These are phyloP conservation scores for Centrapalus pauciflorus DNA, from an alignment of 129 eudicot species.

Conservation along the genomic window DNA sequence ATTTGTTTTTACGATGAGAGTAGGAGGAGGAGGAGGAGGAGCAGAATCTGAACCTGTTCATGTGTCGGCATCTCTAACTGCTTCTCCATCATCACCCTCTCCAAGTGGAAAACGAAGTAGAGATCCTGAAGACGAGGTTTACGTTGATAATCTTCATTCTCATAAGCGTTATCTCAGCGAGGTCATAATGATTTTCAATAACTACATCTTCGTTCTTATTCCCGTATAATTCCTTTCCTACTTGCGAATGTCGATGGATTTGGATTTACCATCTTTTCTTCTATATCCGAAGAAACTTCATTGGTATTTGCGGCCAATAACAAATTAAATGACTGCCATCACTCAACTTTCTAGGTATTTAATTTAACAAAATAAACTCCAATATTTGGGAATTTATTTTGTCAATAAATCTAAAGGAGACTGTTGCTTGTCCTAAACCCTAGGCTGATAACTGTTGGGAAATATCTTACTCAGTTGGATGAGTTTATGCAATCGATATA, in stretches of 20 bases:
- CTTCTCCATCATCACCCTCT: constrained; percentile 39
- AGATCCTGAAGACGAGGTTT: constrained; percentile 98
- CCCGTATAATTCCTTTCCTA: no score
- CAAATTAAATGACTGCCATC: constrained; percentile 1
- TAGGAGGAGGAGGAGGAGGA: constrained; percentile 11
- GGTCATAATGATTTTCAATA: constrained; percentile 26
- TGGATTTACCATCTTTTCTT: not conserved
- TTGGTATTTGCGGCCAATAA: not conserved
- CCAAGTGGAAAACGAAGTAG: constrained; percentile 66
- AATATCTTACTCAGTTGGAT: not conserved
- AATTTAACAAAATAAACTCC: not conserved
- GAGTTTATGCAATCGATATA: not conserved
- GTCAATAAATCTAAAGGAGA: not conserved
- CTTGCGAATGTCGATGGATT: not conserved
- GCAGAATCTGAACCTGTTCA: constrained; percentile 27
- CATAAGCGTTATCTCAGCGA: constrained; percentile 98
- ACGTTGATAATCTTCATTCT: constrained; percentile 81
- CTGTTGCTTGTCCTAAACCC: not conserved
- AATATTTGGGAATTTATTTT: not conserved
- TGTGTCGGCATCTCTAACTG: constrained; percentile 26
- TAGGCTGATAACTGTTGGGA: constrained; percentile 1
- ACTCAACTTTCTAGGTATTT: not conserved
- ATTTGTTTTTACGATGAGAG: constrained; percentile 12
- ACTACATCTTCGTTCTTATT: no score
- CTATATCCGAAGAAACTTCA: not conserved